Conservation (phyloP, 2,329 filamentous ascomycete species). For the Fusarium denticulatum region DNA sequence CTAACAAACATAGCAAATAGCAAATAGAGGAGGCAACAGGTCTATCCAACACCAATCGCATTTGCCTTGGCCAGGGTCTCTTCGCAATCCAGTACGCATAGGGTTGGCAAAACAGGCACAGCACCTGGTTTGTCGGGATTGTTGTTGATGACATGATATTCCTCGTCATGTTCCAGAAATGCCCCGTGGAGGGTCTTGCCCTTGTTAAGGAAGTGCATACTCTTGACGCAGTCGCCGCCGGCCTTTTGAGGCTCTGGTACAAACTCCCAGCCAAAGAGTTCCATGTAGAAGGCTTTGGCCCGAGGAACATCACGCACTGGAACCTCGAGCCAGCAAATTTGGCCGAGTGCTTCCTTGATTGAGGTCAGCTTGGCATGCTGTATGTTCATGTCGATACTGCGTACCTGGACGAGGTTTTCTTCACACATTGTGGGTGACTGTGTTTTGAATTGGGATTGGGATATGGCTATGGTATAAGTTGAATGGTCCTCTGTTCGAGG, state of each 20-base stretch:
- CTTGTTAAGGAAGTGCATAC: conserved; percentile 49
- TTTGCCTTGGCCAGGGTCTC: conserved; percentile 45
- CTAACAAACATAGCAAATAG: neutral
- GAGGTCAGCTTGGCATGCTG: neutral
- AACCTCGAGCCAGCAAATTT: conserved; percentile 53
- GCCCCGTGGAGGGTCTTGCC: conserved; percentile 48
- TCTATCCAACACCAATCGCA: conserved; percentile 38
- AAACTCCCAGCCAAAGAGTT: conserved; percentile 50
- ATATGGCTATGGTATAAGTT: neutral
- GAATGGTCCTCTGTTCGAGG: neutral
- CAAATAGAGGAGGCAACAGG: neutral
- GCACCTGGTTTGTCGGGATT: conserved; percentile 38
- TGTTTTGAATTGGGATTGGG: neutral
- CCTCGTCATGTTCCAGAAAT: conserved; percentile 48
- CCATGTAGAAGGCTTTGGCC: conserved; percentile 51
- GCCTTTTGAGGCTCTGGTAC: conserved; percentile 29
- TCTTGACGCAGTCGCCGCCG: conserved; percentile 40
- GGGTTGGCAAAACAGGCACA: conserved; percentile 47
- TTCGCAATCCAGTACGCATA: conserved; percentile 48
- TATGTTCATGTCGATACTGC: neutral
- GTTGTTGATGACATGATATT: conserved; percentile 43
- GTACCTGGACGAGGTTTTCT: conserved; percentile 24
- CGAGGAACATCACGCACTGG: conserved; percentile 49
- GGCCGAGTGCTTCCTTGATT: conserved; percentile 41
- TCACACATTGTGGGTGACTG: conserved; percentile 1